These are phyloP conservation scores for Santalum album DNA, from an alignment of 164 flowering plant species.

Conservation along the genomic window DNA sequence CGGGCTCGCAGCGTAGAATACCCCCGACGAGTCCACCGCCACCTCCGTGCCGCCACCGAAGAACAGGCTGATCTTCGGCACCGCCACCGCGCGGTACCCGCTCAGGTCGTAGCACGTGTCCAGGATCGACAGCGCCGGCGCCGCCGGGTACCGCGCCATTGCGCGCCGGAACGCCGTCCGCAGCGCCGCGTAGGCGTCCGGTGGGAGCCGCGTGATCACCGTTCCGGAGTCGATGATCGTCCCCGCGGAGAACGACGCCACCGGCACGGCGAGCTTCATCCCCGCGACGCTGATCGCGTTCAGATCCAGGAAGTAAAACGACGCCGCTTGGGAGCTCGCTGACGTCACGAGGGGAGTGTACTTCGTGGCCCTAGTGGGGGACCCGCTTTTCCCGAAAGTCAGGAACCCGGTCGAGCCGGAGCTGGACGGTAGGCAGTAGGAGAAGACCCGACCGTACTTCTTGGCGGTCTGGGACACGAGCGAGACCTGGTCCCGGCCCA, in stretches of 20 bases:
- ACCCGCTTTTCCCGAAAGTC: conserved; percentile 25
- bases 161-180: conserved; percentile 23
- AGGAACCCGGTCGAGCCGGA: conserved; percentile 34
- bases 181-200: conserved; percentile 33
- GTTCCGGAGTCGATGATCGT: conserved; percentile 50
- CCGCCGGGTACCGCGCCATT: conserved; percentile 41
- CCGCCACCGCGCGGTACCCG: conserved; percentile 1
- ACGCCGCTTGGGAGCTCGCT: conserved; percentile 2
- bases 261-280: conserved; percentile 4
- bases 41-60: conserved; percentile 22
- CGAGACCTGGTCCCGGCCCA: conserved; percentile 34
- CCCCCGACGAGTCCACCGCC: conserved; percentile 17
- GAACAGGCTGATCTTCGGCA: conserved; percentile 23
- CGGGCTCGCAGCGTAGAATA: conserved; percentile 4
- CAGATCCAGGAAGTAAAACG: conserved; percentile 27
- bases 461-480: conserved; percentile 30
- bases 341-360: conserved; percentile 23
- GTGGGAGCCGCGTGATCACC: conserved; percentile 46
- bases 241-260: conserved; percentile 14
- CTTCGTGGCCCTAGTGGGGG: conserved; percentile 2
- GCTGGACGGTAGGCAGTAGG: conserved; percentile 55
- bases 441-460: conserved; percentile 34
- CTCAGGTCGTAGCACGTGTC: conserved; percentile 64
- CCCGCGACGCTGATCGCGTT: conserved; percentile 22
- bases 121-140: conserved; percentile 30